Conservation (phyloP, 192 early-diverging fungal genomes). For the Umbelopsis sp. region DNA sequence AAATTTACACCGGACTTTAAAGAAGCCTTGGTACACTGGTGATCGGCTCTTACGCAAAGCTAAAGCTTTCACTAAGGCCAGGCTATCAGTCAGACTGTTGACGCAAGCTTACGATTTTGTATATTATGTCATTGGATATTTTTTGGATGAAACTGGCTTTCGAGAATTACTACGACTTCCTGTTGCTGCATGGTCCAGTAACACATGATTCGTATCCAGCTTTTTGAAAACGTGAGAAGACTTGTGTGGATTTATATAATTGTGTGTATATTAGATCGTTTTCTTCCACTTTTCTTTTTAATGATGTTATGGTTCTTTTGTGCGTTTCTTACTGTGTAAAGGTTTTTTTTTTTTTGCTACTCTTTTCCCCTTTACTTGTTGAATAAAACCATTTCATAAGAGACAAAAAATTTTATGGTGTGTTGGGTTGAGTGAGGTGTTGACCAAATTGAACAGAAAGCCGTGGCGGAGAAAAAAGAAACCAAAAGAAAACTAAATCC, state of each 20-base stretch:
- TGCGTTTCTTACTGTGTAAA: no score
- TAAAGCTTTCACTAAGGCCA: neutral
- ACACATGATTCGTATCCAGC: neutral
- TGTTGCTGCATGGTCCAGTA: neutral
- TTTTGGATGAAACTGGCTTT: slow-evolving; percentile 5
- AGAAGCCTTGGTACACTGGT: neutral
- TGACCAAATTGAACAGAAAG: neutral
- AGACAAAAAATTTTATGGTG: neutral
- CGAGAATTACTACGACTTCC: neutral
- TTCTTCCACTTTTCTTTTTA: neutral
- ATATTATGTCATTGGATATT: neutral
- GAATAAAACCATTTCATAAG: neutral
- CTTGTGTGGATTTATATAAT: neutral
- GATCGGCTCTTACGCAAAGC: neutral
- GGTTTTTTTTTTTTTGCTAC: neutral
- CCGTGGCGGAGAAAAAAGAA: neutral
- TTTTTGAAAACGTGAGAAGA: neutral
- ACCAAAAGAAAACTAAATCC: neutral
- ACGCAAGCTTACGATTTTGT: neutral
- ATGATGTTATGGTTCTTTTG: neutral
- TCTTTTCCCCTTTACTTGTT: neutral
- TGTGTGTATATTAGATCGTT: neutral
- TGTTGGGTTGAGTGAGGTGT: neutral
- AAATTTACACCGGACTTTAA: neutral
- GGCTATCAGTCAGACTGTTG: neutral